Conservation (phyloP, 2,329 filamentous ascomycete species). For the Fusarium sp. region DNA sequence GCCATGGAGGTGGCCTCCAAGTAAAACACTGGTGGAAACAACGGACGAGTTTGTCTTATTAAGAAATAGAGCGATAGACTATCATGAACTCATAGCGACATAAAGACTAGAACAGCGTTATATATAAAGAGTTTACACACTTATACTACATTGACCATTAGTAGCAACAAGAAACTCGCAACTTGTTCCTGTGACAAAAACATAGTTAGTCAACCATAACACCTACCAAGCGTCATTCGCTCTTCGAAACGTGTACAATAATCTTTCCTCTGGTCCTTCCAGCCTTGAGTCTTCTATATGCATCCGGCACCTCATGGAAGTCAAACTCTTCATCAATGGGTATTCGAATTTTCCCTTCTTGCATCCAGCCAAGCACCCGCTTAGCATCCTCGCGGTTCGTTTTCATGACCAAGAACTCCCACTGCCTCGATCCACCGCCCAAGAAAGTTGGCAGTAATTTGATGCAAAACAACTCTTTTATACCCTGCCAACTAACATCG, state of each 20-base stretch:
- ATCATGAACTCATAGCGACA: not conserved
- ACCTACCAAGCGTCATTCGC: not conserved
- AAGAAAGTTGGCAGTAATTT: not conserved
- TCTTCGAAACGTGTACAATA: not conserved
- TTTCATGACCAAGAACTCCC: not conserved
- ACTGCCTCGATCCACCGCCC: not conserved
- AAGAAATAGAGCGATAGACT: not conserved
- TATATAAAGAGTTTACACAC: not conserved
- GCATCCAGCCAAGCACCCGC: not conserved
- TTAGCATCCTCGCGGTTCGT: not conserved
- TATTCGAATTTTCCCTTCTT: not conserved
- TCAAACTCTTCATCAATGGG: not conserved
- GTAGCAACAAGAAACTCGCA: not conserved
- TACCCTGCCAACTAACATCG: not conserved
- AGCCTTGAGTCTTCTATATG: not conserved
- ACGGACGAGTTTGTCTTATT: not conserved
- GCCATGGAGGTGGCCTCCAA: constrained; percentile 12
- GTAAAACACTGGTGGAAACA: not conserved
- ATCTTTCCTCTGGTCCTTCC: not conserved
- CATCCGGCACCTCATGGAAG: not conserved
- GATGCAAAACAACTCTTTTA: not conserved
- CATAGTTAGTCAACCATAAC: not conserved
- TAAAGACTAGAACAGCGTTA: not conserved
- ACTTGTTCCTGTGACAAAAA: not conserved
- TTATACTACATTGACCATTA: not conserved